Evolutionary conservation across 116 monocot genomes (phyloP).

Genomic region (Posidonia oceanica): DNA sequence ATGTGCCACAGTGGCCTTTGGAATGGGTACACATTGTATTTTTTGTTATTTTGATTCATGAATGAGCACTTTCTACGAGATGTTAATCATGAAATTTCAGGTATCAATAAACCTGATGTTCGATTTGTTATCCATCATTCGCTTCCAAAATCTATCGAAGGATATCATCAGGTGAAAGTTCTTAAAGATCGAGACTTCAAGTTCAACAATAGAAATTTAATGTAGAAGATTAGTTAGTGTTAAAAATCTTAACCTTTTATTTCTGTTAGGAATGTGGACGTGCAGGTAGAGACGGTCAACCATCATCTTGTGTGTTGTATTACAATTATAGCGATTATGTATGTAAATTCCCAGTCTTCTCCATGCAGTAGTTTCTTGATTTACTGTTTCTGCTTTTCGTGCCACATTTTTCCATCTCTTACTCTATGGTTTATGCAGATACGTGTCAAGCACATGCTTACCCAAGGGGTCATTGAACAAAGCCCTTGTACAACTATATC

Average conservation of each 20-base stretch:
- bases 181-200: neutral
- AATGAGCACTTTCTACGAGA: neutral
- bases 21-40: constrained; percentile 67
- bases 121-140: constrained; percentile 99
- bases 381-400: neutral
- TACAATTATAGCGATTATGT: constrained; percentile 98
- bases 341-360: constrained; percentile 9
- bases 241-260: neutral
- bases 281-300: constrained; percentile 94
- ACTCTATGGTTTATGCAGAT: constrained; percentile 38
- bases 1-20: constrained; percentile 99
- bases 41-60: neutral
- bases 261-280: constrained; percentile 80
- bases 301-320: constrained; percentile 78
- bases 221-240: neutral
- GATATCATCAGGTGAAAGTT: constrained; percentile 78
- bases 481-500: constrained; percentile 28
- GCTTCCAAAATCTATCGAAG: constrained; percentile 97
- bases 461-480: constrained; percentile 74
- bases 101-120: constrained; percentile 99
- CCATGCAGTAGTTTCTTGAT: neutral
- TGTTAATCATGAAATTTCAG: constrained; percentile 27
- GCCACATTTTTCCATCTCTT: neutral
- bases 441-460: constrained; percentile 91
- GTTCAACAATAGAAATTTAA: neutral